Conservation (phyloP, 2,329 filamentous ascomycete species). For the Elsinoe fawcettii region DNA sequence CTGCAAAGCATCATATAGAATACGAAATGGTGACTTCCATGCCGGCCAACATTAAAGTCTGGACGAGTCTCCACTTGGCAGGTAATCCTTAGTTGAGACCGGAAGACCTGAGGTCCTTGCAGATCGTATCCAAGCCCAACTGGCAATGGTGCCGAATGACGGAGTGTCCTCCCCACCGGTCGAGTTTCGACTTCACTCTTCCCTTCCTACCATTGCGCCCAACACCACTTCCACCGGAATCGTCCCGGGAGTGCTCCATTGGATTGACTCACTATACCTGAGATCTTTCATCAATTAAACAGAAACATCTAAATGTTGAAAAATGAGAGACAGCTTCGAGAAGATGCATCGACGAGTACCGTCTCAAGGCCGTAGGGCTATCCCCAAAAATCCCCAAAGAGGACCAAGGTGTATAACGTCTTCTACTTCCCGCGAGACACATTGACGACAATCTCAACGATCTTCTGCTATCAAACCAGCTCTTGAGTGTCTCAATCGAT, state of each 20-base stretch:
- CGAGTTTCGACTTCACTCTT: neutral
- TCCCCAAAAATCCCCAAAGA: neutral
- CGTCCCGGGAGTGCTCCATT: neutral
- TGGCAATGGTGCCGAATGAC: neutral
- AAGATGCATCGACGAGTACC: neutral
- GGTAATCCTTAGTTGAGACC: slow-evolving; percentile 3
- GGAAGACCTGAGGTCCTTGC: neutral
- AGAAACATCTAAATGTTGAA: slow-evolving; percentile 1
- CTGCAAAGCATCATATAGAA: neutral
- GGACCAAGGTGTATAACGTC: neutral
- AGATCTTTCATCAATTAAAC: neutral
- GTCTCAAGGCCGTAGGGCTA: slow-evolving; percentile 8
- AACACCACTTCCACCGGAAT: neutral
- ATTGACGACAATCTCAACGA: slow-evolving; percentile 13
- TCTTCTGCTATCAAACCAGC: neutral
- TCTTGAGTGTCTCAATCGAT: slow-evolving; percentile 6
- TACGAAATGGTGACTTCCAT: neutral
- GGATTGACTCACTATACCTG: neutral
- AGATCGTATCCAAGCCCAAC: neutral
- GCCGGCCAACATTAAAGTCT: neutral
- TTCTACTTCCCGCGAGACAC: slow-evolving; percentile 12
- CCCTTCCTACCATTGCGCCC: neutral
- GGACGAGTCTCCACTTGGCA: neutral
- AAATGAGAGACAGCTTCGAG: slow-evolving; percentile 2
- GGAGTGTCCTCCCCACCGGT: neutral